phyloP scores from a whole-genome alignment of 1,284 basidiomycete genomes.

The Heterobasidion parviporum region DNA sequence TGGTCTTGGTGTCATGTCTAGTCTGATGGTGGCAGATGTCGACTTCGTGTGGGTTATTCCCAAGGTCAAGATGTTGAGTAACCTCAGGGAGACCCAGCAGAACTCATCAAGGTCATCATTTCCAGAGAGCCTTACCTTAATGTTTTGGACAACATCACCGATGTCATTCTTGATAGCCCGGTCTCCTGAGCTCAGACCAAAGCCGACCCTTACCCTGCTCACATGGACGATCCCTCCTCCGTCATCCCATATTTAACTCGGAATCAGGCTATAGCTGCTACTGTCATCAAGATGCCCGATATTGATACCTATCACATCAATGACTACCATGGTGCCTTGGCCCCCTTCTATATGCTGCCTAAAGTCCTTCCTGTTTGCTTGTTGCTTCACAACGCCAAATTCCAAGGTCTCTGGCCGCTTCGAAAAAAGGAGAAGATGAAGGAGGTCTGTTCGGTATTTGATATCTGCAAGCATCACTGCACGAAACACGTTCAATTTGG shows the following conservation, averaged over 20 bases:
- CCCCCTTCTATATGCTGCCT: constrained; percentile 82
- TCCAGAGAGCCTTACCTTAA: constrained; percentile 92
- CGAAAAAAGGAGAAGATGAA: constrained; percentile 96
- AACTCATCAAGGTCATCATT: constrained; percentile 92
- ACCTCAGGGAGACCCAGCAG: constrained; percentile 80
- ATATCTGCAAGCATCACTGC: constrained; percentile 90
- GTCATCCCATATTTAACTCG: constrained; percentile 96
- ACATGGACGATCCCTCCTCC: constrained; percentile 92
- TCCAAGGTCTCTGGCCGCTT: constrained; percentile 92
- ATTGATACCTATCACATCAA: constrained; percentile 88
- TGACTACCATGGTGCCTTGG: constrained; percentile 89
- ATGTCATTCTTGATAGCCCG: constrained; percentile 85
- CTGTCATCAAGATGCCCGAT: constrained; percentile 74
- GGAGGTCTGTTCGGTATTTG: constrained; percentile 94
- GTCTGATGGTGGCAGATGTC: constrained; percentile 93
- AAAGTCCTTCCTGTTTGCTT: constrained; percentile 84
- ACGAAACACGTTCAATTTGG: constrained; percentile 95
- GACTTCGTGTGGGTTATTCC: constrained; percentile 90
- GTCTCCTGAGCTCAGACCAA: constrained; percentile 95
- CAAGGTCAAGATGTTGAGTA: constrained; percentile 92
- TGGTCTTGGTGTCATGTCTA: constrained; percentile 93
- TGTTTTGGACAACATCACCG: constrained; percentile 88
- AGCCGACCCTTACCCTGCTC: constrained; percentile 87
- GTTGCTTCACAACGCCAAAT: constrained; percentile 91
- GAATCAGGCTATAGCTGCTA: constrained; percentile 92